Conservation (phyloP, 495 filamentous ascomycete genomes). For the Neurospora sp. region DNA sequence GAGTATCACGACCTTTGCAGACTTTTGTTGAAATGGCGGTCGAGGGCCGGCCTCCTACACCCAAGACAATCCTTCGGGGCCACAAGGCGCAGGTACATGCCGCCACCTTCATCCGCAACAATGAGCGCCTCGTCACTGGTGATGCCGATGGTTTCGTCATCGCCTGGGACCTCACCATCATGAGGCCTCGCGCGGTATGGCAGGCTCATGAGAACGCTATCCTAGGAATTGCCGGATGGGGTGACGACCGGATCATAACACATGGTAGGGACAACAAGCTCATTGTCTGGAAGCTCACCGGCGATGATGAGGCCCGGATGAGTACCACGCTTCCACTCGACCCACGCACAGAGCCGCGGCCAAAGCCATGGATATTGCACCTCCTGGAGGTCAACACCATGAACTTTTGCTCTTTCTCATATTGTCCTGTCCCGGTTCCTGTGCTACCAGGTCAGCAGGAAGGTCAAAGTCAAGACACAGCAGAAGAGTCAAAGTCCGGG, state of each 20-base stretch:
- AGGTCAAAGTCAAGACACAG: background rate
- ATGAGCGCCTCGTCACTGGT: constrained; percentile 70
- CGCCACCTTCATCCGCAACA: constrained; percentile 58
- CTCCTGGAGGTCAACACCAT: constrained; percentile 80
- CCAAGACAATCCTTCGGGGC: constrained; percentile 78
- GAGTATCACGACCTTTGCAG: background rate
- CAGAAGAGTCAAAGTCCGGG: background rate
- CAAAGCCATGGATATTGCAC: constrained; percentile 77
- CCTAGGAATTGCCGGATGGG: constrained; percentile 64
- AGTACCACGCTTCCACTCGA: constrained; percentile 62
- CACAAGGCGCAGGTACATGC: constrained; percentile 76
- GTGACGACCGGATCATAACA: constrained; percentile 1
- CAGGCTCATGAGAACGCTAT: constrained; percentile 72
- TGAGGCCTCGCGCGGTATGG: constrained; percentile 80
- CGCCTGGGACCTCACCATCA: constrained; percentile 73
- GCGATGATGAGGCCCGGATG: constrained; percentile 52
- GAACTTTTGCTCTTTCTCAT: constrained; percentile 89
- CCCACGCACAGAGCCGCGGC: constrained; percentile 29
- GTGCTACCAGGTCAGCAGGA: background rate
- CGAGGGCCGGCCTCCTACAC: constrained; percentile 51
- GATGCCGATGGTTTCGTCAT: constrained; percentile 88
- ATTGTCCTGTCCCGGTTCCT: constrained; percentile 30
- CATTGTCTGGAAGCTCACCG: constrained; percentile 66
- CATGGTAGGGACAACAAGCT: constrained; percentile 88
- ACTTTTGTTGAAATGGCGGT: constrained; percentile 11